Evolutionary conservation across 257 asterid genomes (phyloP).

Genomic region (Ilex asprella): DNA sequence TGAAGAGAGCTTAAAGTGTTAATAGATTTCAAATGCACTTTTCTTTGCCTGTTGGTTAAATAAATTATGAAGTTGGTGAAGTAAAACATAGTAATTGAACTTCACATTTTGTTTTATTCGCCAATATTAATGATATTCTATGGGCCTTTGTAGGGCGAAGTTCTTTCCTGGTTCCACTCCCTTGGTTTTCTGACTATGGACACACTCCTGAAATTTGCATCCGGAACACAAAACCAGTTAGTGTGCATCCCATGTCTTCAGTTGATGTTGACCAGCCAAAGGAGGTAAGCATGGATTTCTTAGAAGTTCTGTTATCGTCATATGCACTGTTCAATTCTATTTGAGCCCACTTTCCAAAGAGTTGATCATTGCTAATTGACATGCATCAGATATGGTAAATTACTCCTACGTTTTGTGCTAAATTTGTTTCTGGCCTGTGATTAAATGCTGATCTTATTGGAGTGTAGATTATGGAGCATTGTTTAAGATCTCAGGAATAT

Average conservation of each 20-base stretch:
- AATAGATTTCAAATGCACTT: too few relatives aligned
- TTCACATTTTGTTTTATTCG: not conserved
- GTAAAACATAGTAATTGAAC: not conserved
- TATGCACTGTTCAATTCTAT: too few relatives aligned
- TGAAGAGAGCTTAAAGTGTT: not conserved
- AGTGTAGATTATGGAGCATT: too few relatives aligned
- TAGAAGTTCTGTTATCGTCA: slow-evolving; percentile 1
- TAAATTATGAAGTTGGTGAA: not conserved
- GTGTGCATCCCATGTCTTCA: slow-evolving; percentile 47
- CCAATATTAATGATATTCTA: not conserved
- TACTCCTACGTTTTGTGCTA: too few relatives aligned
- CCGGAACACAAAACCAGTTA: slow-evolving; percentile 34
- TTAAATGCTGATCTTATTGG: too few relatives aligned
- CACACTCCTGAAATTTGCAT: slow-evolving; percentile 22
- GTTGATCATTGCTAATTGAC: not conserved
- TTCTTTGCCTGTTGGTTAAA: not conserved
- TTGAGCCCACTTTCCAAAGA: too few relatives aligned
- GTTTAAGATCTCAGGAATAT: too few relatives aligned
- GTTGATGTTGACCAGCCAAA: slow-evolving; percentile 33
- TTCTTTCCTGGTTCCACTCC: slow-evolving; percentile 45
- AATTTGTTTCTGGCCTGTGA: too few relatives aligned
- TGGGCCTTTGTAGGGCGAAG: slow-evolving; percentile 32
- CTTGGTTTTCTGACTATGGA: slow-evolving; percentile 38
- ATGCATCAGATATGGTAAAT: not conserved
- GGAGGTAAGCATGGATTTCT: slow-evolving; percentile 40